These are phyloP conservation scores for Aspergillus wentii DNA, from an alignment of 495 filamentous ascomycete species.

Conservation along the genomic window DNA sequence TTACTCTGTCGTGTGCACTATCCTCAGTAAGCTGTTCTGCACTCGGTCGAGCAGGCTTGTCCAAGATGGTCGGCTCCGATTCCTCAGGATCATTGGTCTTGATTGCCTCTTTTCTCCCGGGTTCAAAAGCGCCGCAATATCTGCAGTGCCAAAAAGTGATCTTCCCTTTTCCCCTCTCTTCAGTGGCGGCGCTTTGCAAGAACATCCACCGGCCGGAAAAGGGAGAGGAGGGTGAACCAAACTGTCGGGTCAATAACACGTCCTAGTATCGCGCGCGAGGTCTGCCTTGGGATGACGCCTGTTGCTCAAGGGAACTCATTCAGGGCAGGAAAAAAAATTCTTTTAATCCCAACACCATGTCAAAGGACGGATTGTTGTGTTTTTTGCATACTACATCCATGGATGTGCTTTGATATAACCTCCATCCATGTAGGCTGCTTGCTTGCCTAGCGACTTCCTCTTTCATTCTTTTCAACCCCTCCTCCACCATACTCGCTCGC, in stretches of 20 bases:
- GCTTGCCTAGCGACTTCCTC: constrained; percentile 2
- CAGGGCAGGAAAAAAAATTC: constrained; percentile 3
- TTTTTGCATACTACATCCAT: no score
- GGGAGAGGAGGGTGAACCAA: constrained; percentile 24
- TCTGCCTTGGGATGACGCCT: no score
- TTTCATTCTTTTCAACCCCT: constrained; percentile 3
- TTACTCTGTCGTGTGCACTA: no score
- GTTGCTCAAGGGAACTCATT: constrained; percentile 6
- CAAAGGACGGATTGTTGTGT: constrained; percentile 4
- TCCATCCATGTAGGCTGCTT: constrained; percentile 15
- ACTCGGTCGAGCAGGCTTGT: no score
- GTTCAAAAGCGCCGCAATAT: no score
- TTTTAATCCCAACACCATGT: constrained; percentile 3
- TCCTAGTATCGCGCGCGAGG: constrained; percentile 16
- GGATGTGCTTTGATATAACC: constrained; percentile 24
- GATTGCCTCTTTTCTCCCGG: no score
- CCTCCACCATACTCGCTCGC: constrained; percentile 1
- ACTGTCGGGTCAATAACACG: constrained; percentile 25
- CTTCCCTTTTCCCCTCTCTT: no score
- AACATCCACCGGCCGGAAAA: constrained; percentile 1
- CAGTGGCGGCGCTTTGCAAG: no score
- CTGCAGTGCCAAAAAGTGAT: no score
- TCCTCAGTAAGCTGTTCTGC: no score
- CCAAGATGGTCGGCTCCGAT: no score
- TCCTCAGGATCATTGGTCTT: no score